Evolutionary conservation across 2,329 filamentous ascomycete species (phyloP).

Genomic region (Colletotrichum spinosum): DNA sequence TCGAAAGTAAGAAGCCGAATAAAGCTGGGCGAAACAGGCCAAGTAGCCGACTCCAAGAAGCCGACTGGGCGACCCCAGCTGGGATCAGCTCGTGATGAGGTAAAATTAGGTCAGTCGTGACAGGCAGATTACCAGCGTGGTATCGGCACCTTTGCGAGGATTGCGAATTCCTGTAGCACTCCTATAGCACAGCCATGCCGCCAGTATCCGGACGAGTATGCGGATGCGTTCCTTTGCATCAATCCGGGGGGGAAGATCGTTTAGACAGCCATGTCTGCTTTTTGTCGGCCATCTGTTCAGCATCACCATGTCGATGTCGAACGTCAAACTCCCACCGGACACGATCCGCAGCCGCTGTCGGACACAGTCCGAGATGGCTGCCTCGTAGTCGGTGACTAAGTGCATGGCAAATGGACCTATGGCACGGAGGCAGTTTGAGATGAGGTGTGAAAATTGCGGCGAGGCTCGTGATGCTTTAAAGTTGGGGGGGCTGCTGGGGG

Average conservation of each 20-base stretch:
- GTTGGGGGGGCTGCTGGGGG: constrained; percentile 7
- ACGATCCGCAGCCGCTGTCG: constrained; percentile 19
- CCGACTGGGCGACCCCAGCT: background rate
- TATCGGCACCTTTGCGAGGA: background rate
- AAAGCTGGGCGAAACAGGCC: background rate
- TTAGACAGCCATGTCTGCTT: too few species aligned
- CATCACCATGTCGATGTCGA: too few species aligned
- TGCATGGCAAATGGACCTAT: constrained; percentile 23
- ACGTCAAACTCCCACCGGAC: constrained; percentile 20
- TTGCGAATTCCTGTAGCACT: constrained; percentile 23
- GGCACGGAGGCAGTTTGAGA: constrained; percentile 36
- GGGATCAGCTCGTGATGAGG: constrained; percentile 7
- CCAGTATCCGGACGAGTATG: background rate
- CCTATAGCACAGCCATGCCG: constrained; percentile 15
- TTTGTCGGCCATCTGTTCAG: too few species aligned
- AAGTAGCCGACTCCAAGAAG: constrained; percentile 5
- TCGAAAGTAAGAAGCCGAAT: constrained; percentile 7
- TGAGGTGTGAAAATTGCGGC: constrained; percentile 34
- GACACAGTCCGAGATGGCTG: constrained; percentile 13
- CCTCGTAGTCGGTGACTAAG: constrained; percentile 25
- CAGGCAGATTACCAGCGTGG: background rate
- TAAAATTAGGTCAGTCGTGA: constrained; percentile 9
- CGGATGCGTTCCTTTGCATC: too few species aligned
- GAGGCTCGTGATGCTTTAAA: constrained; percentile 36
- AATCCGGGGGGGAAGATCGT: too few species aligned